Evolutionary conservation across 1,284 basidiomycete species (phyloP), one percentile per base, ranked within the genome.

Genomic region (Malassezia equina): DNA sequence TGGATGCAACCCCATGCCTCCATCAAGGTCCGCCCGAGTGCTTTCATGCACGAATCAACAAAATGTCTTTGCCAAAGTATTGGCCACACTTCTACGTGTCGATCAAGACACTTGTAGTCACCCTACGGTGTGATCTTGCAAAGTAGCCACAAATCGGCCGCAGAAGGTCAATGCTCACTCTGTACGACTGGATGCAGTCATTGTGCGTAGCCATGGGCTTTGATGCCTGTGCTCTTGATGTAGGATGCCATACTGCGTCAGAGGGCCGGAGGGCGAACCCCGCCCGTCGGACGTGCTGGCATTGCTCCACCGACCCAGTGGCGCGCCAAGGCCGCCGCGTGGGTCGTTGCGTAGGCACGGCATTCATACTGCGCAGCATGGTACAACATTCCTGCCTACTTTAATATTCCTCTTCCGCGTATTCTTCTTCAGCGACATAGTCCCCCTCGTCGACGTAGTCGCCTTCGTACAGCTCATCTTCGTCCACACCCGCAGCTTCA

Each of bases 401-500:
- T 23, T 42, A 56, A 21, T 56, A 56, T 34, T 54, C 52, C 19
- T 47, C 54, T 23, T 51, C 40, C 7, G 29, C 49, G 42, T 50
- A 55, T 27, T 47, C 53, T 4, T 27, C 53, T 25, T 55, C 25
- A 17, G 33, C 53, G 15, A 64, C 62, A 61, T 64, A 62, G n/a
- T 62, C 57, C 17, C 36, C 36, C 54, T 65, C 66, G 46, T 68
- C 64, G 31, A 58, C 48, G 64, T 68, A 68, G 51, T 68, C 66
- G 32, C 58, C 64, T 25, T 53, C 50, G 31, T 44, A 41, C 62
- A 69, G 67, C 64, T 79, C 76, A 58, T 78, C 66, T 52, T 64
- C 62, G 47, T 69, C 78, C 48, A 78, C 76, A 61, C 75, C 71
- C 29, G 90, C 66, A 17, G 63, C 60, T 61, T 69, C 62, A 60